Evolutionary conservation across 2,329 filamentous ascomycete species (phyloP).

Genomic region (Elsinoe necatrix): DNA sequence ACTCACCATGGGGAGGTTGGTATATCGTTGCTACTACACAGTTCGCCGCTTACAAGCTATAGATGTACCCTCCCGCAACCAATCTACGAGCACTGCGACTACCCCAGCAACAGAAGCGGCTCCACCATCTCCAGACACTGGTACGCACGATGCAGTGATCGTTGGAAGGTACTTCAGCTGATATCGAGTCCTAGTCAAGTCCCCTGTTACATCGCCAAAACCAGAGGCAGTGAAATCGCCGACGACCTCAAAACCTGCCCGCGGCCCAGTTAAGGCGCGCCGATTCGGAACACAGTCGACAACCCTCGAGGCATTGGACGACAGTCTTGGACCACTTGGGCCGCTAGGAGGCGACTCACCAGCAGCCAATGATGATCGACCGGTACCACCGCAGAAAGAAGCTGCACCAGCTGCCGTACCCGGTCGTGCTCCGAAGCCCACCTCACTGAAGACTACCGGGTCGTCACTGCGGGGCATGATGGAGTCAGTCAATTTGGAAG

Average conservation of each 20-base stretch:
- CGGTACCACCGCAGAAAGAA: conserved; percentile 55
- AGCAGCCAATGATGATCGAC: conserved; percentile 48
- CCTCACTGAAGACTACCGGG: conserved; percentile 46
- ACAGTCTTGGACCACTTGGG: conserved; percentile 68
- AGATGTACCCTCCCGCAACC: conserved; percentile 42
- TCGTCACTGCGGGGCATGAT: conserved; percentile 45
- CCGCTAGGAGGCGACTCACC: conserved; percentile 48
- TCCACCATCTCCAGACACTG: not conserved
- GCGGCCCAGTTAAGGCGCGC: conserved; percentile 38
- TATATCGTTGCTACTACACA: not conserved
- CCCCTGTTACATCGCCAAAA: conserved; percentile 6
- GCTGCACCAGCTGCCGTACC: conserved; percentile 34
- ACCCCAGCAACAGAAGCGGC: conserved; percentile 30
- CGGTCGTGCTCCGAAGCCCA: conserved; percentile 35
- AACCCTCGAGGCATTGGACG: conserved; percentile 67
- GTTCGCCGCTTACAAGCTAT: conserved; percentile 14
- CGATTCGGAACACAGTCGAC: conserved; percentile 66
- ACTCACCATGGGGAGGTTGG: conserved; percentile 20
- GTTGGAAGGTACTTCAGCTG: not conserved
- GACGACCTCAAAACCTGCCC: conserved; percentile 23
- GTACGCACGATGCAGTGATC: not conserved
- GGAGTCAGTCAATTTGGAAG: conserved; percentile 64
- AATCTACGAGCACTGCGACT: conserved; percentile 33
- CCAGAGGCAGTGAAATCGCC: conserved; percentile 17
- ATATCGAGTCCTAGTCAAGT: not conserved